phyloP scores from a whole-genome alignment of 225 moss, liverwort and hornwort genomes.

The Climacium dendroides region DNA sequence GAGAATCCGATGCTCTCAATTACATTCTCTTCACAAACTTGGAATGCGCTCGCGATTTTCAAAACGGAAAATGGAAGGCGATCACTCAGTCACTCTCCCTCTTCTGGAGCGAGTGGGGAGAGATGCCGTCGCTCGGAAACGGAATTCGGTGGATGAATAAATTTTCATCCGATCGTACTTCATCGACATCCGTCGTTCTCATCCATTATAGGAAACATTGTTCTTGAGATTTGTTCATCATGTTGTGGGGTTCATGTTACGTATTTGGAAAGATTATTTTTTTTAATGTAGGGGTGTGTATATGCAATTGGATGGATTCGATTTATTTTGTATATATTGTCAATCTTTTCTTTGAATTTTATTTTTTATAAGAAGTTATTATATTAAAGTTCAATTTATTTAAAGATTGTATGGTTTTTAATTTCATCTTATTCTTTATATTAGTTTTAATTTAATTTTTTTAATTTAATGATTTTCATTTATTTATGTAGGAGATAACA shows the following conservation, averaged over 20 bases:
- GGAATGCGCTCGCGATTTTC: neutral
- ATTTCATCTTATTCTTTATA: neutral
- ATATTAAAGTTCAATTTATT: too few species aligned
- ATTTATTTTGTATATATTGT: neutral
- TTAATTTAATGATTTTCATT: neutral
- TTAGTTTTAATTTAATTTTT: neutral
- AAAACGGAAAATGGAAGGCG: neutral
- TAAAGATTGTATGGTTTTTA: too few species aligned
- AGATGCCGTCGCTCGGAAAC: neutral
- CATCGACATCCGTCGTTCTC: neutral
- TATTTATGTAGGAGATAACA: too few species aligned
- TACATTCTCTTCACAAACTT: neutral
- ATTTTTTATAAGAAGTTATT: too few species aligned
- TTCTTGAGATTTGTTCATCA: neutral
- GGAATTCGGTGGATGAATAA: neutral
- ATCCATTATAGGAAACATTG: neutral
- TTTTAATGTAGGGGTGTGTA: too few species aligned
- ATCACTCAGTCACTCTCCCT: neutral
- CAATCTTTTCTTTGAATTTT: neutral
- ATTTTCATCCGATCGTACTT: neutral
- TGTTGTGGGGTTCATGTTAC: too few species aligned
- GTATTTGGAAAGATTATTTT: neutral
- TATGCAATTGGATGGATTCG: neutral
- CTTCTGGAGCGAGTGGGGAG: neutral
- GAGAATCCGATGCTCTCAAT: neutral